Evolutionary conservation across 768 basidiomycete genomes (phyloP).

Genomic region (Tephrocybe sp.): DNA sequence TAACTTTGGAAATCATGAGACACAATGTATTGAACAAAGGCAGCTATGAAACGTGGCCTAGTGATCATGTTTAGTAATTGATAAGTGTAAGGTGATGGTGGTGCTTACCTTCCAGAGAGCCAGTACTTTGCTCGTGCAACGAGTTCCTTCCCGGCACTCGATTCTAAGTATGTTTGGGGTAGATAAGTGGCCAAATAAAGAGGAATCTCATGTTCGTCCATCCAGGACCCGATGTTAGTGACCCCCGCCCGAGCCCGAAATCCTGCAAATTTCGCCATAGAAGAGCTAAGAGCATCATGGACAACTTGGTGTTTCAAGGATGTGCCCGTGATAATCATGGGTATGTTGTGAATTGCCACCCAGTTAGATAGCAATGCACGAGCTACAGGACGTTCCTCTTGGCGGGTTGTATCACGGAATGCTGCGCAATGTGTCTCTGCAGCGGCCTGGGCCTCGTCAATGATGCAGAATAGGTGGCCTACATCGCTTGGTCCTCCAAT

Average conservation of each 20-base stretch:
- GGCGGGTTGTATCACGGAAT: neutral
- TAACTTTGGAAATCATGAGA: neutral
- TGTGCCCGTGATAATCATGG: neutral
- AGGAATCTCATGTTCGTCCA: neutral
- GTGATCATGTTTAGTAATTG: neutral
- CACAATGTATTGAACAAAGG: neutral
- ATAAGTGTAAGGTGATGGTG: neutral
- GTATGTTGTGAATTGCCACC: neutral
- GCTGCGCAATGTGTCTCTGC: neutral
- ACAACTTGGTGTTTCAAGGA: neutral
- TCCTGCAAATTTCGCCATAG: neutral
- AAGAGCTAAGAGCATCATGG: neutral
- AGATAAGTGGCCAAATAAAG: neutral
- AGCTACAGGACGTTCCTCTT: neutral
- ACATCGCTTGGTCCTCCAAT: neutral
- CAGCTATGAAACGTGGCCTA: neutral
- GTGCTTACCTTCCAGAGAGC: neutral
- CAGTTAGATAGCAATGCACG: neutral
- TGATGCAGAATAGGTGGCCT: neutral
- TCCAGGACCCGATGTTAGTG: neutral
- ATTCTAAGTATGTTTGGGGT: neutral
- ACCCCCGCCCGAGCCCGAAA: neutral
- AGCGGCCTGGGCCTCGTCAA: slow-evolving; percentile 1
- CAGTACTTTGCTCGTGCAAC: neutral
- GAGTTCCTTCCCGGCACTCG: neutral